Conservation (phyloP, 2,329 filamentous ascomycete species). For the Colletotrichum musae region DNA sequence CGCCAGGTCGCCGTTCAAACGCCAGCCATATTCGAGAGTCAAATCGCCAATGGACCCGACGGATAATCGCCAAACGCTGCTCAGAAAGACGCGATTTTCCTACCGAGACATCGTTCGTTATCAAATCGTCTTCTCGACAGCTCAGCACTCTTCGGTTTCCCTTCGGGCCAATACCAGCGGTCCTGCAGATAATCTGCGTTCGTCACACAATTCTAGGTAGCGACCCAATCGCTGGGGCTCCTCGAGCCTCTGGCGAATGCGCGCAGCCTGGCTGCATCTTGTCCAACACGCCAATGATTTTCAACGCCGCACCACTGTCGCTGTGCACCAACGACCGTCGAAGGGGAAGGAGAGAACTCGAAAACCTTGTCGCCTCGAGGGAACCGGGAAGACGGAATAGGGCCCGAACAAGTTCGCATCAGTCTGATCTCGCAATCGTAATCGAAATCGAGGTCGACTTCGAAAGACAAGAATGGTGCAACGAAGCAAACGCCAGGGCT, state of each 20-base stretch:
- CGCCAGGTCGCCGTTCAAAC: not conserved
- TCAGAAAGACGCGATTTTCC: not conserved
- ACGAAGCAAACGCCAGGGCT: constrained; percentile 2
- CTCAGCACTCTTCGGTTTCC: not conserved
- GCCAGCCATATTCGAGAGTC: not conserved
- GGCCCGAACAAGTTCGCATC: not conserved
- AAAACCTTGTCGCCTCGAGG: not conserved
- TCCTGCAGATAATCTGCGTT: not conserved
- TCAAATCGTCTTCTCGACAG: constrained; percentile 1
- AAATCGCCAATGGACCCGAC: not conserved
- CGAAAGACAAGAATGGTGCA: not conserved
- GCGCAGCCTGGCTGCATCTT: constrained; percentile 17
- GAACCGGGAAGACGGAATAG: not conserved
- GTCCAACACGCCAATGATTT: not conserved
- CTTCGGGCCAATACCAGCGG: constrained; percentile 8
- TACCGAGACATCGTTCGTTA: not conserved
- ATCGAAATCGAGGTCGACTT: not conserved
- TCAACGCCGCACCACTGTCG: not conserved
- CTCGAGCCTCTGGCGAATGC: constrained; percentile 4
- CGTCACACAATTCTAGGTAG: not conserved
- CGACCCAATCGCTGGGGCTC: not conserved
- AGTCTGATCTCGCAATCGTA: constrained; percentile 4
- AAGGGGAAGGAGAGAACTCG: not conserved
- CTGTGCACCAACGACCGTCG: not conserved
- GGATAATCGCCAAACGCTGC: constrained; percentile 4